phyloP scores from a whole-genome alignment of 208 protist genomes.

The Acanthamoeba quina region DNA sequence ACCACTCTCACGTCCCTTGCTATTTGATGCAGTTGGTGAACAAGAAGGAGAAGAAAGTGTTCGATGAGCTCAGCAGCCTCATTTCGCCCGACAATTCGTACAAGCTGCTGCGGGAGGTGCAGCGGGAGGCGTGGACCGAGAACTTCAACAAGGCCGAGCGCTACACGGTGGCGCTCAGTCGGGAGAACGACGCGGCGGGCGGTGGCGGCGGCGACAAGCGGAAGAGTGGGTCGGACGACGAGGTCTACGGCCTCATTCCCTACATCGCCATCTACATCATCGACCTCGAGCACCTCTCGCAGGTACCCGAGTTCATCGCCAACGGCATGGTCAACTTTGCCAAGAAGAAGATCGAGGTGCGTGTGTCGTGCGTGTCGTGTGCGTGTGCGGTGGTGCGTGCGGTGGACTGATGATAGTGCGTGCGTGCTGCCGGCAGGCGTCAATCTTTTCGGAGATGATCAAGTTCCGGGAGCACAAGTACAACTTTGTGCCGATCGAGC shows the following conservation, averaged over 20 bases:
- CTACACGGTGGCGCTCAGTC: neutral
- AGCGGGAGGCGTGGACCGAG: conserved; percentile 20
- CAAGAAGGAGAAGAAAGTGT: conserved; percentile 54
- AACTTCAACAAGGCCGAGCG: conserved; percentile 41
- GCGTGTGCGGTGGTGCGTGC: neutral
- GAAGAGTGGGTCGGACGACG: neutral
- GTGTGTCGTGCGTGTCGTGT: neutral
- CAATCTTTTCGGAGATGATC: conserved; percentile 60
- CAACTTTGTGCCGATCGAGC: conserved; percentile 31
- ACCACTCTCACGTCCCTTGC: neutral
- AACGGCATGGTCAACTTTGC: conserved; percentile 62
- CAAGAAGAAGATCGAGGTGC: conserved; percentile 62
- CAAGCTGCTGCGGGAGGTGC: conserved; percentile 55
- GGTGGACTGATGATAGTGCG: neutral
- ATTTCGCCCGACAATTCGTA: conserved; percentile 70
- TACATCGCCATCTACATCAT: conserved; percentile 73
- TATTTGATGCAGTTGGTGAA: neutral
- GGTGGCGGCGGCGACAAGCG: neutral
- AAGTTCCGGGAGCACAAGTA: conserved; percentile 43
- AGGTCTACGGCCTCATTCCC: conserved; percentile 47
- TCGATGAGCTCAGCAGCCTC: conserved; percentile 31
- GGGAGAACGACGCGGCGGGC: neutral
- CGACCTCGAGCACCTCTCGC: conserved; percentile 66
- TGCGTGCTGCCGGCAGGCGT: neutral
- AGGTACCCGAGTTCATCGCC: neutral